Base-by-base conservation (phyloP, 345 rosid species). In the Melastoma malabathricum region DNA sequence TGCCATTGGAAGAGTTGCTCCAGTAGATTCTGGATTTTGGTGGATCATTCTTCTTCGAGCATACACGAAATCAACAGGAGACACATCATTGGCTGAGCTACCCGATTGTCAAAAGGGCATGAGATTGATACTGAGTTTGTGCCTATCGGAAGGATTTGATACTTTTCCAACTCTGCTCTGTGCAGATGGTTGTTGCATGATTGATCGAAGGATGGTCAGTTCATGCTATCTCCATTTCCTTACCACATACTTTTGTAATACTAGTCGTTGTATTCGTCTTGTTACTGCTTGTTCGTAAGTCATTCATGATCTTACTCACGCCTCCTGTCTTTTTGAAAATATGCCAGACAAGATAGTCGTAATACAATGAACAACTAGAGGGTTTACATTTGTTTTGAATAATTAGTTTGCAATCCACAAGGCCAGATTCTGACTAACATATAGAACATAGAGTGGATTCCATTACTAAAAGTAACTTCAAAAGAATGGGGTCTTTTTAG, bases 101-200 rank as follows among this genome's bases (percentile, higher is more conserved):
- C 92, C 96, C 34, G 96, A 90, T 63, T 82, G 92, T 72, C 98
- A 90, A 67, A 90, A 86, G 85, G 98, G 96, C 46, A 90, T 90
- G 75, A 94, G 95, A 39, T 75, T 86, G 16, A 90, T 90, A 64
- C 66, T 90, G 49, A 82, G 89, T 64, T 60, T 90, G 50, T 90
- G 98, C 59, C 76, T 90, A 19, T 82, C 94, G 0, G 98, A 90
- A 61, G 96, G 96, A n/a, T 90, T 84, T 46, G 95, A 90, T 59
- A 90, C 98, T 9, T 90, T 90, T 61, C 96, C 96, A 16, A 89
- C 97, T 47, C 97, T 86, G 72, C 85, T 89, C 29, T 89, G 97
- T 43, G 94, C 96, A 20, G 97, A 86, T 60, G 98, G 98, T 54
- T 90, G 98, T 75, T 78, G 94, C 73, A 90, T 90, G 98, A 82